Conservation (phyloP, 2,329 filamentous ascomycete species). For the Xylariaceae sp. region DNA sequence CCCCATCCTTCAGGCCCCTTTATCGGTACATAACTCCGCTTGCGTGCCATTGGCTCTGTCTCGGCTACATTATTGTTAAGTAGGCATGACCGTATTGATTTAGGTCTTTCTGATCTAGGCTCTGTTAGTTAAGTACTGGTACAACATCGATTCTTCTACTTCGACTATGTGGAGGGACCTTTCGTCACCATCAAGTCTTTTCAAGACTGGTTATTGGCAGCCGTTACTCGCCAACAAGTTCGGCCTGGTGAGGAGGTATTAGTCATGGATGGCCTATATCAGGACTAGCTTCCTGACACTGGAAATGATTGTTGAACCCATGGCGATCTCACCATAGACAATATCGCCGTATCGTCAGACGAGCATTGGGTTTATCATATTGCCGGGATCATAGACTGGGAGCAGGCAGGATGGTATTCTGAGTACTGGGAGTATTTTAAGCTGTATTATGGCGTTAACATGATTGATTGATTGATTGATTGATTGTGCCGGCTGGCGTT, state of each 20-base stretch:
- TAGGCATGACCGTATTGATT: constrained; percentile 8
- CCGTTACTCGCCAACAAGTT: constrained; percentile 15
- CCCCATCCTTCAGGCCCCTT: constrained; percentile 13
- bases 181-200: constrained; percentile 19
- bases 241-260: constrained; percentile 12
- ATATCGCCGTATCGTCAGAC: constrained; percentile 11
- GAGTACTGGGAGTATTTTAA: constrained; percentile 1
- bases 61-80: constrained; percentile 6
- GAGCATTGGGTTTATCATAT: constrained; percentile 14
- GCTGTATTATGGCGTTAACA: not conserved
- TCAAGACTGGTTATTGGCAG: constrained; percentile 15
- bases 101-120: constrained; percentile 8
- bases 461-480: no score
- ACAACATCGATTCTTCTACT: constrained; percentile 18
- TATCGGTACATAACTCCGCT: constrained; percentile 12
- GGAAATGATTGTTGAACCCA: constrained; percentile 15
- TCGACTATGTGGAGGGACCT: constrained; percentile 15
- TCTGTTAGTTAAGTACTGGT: constrained; percentile 14
- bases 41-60: constrained; percentile 7
- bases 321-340: constrained; percentile 15
- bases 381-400: no score
- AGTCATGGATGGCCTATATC: constrained; percentile 13
- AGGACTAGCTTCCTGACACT: constrained; percentile 16
- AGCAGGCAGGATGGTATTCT: not conserved
- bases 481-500: no score